A percentile compares a stretch with the other conserved stretches of the same genome.
Conservation (phyloP, 1,284 basidiomycete species). For the Limonomyces culmigenus region DNA sequence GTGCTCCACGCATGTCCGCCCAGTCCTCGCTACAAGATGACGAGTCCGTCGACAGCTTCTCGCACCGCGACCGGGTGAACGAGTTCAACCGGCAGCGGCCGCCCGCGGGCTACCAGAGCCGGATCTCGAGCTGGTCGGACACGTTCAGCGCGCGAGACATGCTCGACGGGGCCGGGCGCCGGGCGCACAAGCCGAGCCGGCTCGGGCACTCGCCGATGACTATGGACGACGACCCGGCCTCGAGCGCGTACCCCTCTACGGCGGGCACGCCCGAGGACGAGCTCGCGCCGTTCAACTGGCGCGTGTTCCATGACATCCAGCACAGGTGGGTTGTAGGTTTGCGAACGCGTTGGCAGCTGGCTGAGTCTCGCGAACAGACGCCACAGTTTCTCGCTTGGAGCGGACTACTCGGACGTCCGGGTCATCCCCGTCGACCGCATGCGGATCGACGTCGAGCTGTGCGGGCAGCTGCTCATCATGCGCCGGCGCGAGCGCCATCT, state of each 20-base stretch:
- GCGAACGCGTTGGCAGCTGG: no score
- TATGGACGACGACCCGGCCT: neutral
- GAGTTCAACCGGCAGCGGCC: conserved; percentile 30
- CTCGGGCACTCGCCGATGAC: neutral
- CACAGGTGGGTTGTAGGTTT: neutral
- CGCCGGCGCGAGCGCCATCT: conserved; percentile 41
- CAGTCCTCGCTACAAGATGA: no score
- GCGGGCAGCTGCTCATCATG: conserved; percentile 55
- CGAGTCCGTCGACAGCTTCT: no score
- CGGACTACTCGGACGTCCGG: conserved; percentile 23
- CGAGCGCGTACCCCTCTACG: no score
- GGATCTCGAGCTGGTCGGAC: conserved; percentile 36
- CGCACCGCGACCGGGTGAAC: conserved; percentile 25
- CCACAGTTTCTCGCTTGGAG: conserved; percentile 44
- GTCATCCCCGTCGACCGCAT: conserved; percentile 42
- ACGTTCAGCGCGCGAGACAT: conserved; percentile 23
- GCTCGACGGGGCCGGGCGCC: conserved; percentile 9
- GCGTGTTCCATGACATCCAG: neutral
- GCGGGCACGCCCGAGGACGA: no score
- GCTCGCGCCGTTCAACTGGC: no score
- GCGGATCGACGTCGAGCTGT: conserved; percentile 63
- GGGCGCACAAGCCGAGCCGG: neutral
- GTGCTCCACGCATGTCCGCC: no score
- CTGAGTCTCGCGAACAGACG: no score
- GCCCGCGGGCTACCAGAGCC: conserved; percentile 14